These are phyloP conservation scores for Xylariaceae sp. DNA, from an alignment of 2,329 filamentous ascomycete genomes.

Conservation along the genomic window DNA sequence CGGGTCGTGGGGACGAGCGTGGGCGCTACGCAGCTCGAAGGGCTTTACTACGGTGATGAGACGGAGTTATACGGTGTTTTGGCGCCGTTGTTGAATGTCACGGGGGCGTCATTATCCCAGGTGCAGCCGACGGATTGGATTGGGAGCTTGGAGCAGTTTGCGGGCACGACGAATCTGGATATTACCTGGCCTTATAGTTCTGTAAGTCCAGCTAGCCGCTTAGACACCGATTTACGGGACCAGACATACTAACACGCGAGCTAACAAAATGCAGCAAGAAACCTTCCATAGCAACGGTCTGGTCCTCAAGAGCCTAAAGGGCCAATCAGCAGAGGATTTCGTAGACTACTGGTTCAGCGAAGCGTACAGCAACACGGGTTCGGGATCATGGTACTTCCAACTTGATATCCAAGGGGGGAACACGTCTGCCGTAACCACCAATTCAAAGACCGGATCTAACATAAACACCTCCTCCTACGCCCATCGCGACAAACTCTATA, in stretches of 20 bases:
- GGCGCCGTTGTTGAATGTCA: slow-evolving; percentile 33
- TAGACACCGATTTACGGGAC: too few species aligned
- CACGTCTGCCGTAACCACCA: slow-evolving; percentile 32
- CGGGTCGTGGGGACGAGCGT: slow-evolving; percentile 35
- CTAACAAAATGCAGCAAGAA: slow-evolving; percentile 34
- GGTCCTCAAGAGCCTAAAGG: slow-evolving; percentile 35
- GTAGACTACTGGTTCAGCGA: slow-evolving; percentile 38
- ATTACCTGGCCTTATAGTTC: slow-evolving; percentile 28
- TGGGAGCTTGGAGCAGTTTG: slow-evolving; percentile 31
- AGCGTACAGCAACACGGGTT: slow-evolving; percentile 33
- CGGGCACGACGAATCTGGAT: slow-evolving; percentile 28
- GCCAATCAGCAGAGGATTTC: slow-evolving; percentile 34
- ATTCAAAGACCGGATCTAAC: not conserved
- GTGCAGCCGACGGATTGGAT: slow-evolving; percentile 31
- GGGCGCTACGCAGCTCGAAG: slow-evolving; percentile 36
- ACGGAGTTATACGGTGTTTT: slow-evolving; percentile 30
- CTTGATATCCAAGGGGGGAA: slow-evolving; percentile 40
- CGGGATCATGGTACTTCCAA: slow-evolving; percentile 39
- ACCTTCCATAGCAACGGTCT: slow-evolving; percentile 41
- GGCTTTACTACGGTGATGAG: slow-evolving; percentile 37
- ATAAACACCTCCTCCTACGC: slow-evolving; percentile 14
- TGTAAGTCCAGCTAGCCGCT: too few species aligned
- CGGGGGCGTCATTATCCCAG: slow-evolving; percentile 31
- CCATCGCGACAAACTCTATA: slow-evolving; percentile 44
- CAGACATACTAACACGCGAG: too few species aligned